Conservation (phyloP, 257 asterid genomes). For the Solanum rostratum region DNA sequence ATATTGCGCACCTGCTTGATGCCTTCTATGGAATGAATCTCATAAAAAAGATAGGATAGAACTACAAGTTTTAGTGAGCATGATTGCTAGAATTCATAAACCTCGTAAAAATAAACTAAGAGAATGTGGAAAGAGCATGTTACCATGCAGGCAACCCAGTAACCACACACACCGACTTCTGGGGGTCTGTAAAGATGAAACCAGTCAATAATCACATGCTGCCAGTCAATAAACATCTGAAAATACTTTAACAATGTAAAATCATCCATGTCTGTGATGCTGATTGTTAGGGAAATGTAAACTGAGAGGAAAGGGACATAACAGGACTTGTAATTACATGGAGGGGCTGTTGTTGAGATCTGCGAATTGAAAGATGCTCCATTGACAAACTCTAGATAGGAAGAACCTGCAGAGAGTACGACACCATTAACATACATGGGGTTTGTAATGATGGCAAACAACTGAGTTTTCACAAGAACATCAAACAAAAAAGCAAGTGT, state of each 20-base stretch:
- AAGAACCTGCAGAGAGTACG: conserved; percentile 28
- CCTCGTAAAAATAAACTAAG: background rate
- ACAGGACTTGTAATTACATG: conserved; percentile 30
- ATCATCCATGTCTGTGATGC: background rate
- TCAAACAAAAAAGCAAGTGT: background rate
- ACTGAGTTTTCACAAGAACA: background rate
- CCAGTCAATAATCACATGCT: background rate
- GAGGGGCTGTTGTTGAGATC: conserved; percentile 39
- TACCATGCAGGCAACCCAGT: conserved; percentile 86
- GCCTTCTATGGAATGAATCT: background rate
- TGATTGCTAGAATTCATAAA: background rate
- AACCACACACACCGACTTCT: conserved; percentile 68
- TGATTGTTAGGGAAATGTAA: background rate
- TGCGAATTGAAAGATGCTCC: conserved; percentile 72
- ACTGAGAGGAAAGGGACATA: background rate
- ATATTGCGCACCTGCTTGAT: background rate
- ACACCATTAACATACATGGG: background rate
- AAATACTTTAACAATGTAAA: background rate
- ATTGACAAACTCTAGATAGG: conserved; percentile 51
- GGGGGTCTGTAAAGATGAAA: conserved; percentile 51
- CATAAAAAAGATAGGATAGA: background rate
- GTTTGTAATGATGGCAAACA: background rate
- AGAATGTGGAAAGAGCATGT: conserved; percentile 7
- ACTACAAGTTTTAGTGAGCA: background rate
- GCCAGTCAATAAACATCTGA: background rate